A percentile compares a stretch with the other conserved stretches of the same genome.
phyloP scores from a whole-genome alignment of 257 asterid species.

The Mitragyna speciosa region DNA sequence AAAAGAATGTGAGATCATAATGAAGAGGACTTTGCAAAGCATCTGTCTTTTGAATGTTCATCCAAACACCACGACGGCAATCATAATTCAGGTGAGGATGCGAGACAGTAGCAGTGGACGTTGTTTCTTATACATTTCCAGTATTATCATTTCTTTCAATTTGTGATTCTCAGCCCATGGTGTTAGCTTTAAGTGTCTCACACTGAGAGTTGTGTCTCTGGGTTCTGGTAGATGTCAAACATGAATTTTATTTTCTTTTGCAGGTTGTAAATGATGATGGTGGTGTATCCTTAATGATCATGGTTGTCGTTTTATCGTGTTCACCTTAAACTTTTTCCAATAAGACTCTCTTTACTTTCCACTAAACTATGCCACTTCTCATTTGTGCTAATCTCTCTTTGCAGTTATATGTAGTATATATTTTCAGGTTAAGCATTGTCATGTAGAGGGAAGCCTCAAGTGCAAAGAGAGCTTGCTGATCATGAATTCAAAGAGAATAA shows the following conservation, averaged over 20 bases:
- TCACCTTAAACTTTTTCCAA: background rate
- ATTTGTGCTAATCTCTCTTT: too few relatives aligned
- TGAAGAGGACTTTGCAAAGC: constrained; percentile 81
- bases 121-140: background rate
- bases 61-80: constrained; percentile 91
- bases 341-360: background rate
- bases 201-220: background rate
- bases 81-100: constrained; percentile 67
- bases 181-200: background rate
- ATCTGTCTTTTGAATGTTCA: constrained; percentile 75
- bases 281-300: background rate
- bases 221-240: background rate
- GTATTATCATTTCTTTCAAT: background rate
- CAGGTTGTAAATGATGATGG: background rate
- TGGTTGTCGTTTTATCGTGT: background rate
- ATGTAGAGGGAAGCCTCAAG: background rate
- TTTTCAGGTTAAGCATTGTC: background rate
- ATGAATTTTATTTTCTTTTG: background rate
- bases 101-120: background rate
- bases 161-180: background rate
- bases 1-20: constrained; percentile 89
- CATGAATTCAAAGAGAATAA: background rate
- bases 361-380: background rate
- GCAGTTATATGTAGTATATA: background rate
- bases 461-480: background rate